Evolutionary conservation across 1,139 yeast genomes (phyloP), one percentile per base, ranked within the genome.

Genomic region (Debaryomyces fabryi): DNA sequence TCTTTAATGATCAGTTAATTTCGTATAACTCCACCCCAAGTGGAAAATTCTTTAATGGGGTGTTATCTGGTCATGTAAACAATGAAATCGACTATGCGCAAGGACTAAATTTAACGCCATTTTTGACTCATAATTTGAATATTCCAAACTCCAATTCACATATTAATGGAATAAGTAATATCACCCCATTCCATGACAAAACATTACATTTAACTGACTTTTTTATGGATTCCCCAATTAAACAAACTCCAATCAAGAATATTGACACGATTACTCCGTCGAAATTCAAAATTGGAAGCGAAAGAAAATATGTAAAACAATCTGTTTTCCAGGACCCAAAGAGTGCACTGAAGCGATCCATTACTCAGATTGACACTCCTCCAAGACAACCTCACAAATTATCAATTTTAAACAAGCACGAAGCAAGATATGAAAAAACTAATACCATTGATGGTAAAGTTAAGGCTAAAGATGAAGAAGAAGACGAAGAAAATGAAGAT

Each of bases 181-280:
- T 73, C 46, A 76, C 81, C 12, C 81, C 81, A 4, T 73, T 70
- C 52, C 74, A 73, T 54, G 80, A 76, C 47, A 74, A 72, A 56
- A 64, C 78, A 2, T 62, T 73, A 46, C 78, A 73, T 51, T 60
- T 73, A 44, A 62, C 75, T 2, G 80, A 76, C 53, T 74, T 76
- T 49, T 75, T 73, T 56, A 74, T 72, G 65, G 81, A 76, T 49
- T 69, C 76, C 8, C 81, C 81, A 10, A 70, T 74, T 33, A 59
- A 67, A 40, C 58, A 54, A 50, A 63, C 71, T 3, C 75, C 76
- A 2, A 52, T 65, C 7, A 69, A 63, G 49, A 76, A 71, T 40
- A 51, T 70, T 43, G 76, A 68, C 42, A 69, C 79, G 2, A 72
- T 74, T 23, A 76, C 81, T 2, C 80, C 81, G 2, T 72, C 78